Evolutionary conservation across 2,329 filamentous ascomycete species (phyloP).

Genomic region (Arthrinium phaeospermum): DNA sequence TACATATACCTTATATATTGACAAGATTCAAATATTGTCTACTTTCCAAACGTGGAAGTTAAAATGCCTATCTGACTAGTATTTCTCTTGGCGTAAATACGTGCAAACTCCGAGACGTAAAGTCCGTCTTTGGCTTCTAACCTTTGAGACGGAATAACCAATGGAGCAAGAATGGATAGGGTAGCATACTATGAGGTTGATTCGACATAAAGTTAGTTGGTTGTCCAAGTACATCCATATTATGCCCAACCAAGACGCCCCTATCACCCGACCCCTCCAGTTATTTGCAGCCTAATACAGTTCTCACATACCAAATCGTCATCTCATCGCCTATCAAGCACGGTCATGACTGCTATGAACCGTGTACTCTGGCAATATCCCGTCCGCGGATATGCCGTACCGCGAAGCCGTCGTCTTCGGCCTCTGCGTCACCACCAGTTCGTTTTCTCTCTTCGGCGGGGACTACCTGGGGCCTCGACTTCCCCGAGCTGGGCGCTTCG

Average conservation of each 20-base stretch:
- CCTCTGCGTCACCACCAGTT: constrained; percentile 30
- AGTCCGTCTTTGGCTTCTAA: not conserved
- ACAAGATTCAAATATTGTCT: too few species aligned
- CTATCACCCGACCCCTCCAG: not conserved
- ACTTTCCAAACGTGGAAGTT: not conserved
- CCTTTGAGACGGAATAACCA: not conserved
- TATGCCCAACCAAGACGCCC: too few species aligned
- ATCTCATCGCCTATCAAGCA: not conserved
- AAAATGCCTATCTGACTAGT: not conserved
- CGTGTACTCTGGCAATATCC: constrained; percentile 30
- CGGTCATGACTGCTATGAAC: constrained; percentile 31
- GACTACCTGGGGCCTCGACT: constrained; percentile 28
- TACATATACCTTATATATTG: too few species aligned
- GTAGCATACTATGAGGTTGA: not conserved
- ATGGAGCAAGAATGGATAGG: not conserved
- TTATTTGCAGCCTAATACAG: not conserved
- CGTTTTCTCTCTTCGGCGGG: constrained; percentile 31
- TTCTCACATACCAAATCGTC: not conserved
- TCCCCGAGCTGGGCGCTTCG: constrained; percentile 27
- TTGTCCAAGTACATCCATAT: too few species aligned
- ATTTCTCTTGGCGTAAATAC: not conserved
- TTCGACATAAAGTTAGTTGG: not conserved
- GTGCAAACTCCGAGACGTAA: not conserved
- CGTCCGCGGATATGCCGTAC: constrained; percentile 24
- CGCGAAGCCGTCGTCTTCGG: constrained; percentile 31